Conservation (phyloP, 2,329 filamentous ascomycete species). For the Chaetomium olivaceum region DNA sequence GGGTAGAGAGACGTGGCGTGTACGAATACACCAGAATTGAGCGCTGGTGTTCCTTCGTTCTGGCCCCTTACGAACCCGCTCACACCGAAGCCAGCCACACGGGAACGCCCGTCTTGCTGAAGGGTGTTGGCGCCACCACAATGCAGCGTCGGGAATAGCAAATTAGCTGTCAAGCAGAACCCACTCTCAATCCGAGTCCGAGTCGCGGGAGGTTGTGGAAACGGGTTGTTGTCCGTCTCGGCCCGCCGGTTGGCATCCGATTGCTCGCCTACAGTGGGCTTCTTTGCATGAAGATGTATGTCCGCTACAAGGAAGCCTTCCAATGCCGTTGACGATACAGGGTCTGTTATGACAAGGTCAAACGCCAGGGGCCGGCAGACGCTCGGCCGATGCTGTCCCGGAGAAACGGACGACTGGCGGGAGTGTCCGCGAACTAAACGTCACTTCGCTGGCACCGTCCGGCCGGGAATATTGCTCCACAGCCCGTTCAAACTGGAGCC, state of each 20-base stretch:
- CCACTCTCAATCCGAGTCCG: background rate
- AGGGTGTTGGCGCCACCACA: background rate
- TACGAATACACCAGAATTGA: too few relatives aligned
- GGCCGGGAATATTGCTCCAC: background rate
- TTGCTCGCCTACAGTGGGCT: conserved; percentile 2
- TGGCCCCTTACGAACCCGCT: background rate
- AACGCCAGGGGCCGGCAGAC: too few relatives aligned
- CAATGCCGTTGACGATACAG: background rate
- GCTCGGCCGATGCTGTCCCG: background rate
- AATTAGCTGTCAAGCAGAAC: background rate
- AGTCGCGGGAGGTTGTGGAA: background rate
- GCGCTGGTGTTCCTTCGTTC: background rate
- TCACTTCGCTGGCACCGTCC: conserved; percentile 13
- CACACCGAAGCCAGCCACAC: background rate
- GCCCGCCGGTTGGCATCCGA: conserved; percentile 2
- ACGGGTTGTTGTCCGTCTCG: background rate
- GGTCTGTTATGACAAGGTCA: background rate
- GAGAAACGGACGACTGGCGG: conserved; percentile 8
- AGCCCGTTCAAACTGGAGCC: background rate
- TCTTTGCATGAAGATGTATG: background rate
- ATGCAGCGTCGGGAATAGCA: background rate
- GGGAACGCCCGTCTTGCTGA: background rate
- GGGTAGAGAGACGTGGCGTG: background rate
- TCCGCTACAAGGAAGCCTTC: background rate
- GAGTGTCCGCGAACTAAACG: conserved; percentile 16